Conservation (phyloP, 2,329 filamentous ascomycete genomes). For the Fusarium coicis region DNA sequence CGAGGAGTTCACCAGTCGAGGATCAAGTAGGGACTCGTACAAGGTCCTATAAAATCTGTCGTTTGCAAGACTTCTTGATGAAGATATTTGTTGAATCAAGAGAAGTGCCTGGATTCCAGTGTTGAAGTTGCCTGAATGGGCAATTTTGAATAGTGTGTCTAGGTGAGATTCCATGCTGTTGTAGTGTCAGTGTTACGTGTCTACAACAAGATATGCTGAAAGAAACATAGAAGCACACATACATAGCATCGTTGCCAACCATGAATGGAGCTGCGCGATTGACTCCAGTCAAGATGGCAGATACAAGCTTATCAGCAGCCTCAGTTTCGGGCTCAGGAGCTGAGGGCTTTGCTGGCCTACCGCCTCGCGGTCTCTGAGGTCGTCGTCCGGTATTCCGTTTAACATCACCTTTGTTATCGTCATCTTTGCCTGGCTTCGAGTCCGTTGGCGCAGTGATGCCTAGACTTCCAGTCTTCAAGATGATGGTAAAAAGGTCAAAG, state of each 20-base stretch:
- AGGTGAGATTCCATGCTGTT: slow-evolving; percentile 83
- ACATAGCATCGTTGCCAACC: slow-evolving; percentile 80
- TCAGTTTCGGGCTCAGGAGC: slow-evolving; percentile 70
- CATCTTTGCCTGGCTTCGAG: slow-evolving; percentile 51
- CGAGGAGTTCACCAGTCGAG: slow-evolving; percentile 86
- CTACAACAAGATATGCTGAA: neutral
- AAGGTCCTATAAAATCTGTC: slow-evolving; percentile 96
- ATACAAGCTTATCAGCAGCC: slow-evolving; percentile 86
- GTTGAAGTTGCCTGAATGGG: slow-evolving; percentile 98
- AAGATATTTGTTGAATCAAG: slow-evolving; percentile 91
- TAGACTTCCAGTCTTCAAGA: slow-evolving; percentile 72
- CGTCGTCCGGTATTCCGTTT: slow-evolving; percentile 25
- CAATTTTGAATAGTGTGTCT: slow-evolving; percentile 93
- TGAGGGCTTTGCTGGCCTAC: slow-evolving; percentile 31
- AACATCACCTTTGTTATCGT: slow-evolving; percentile 23
- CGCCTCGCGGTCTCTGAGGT: slow-evolving; percentile 42
- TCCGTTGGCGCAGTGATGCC: slow-evolving; percentile 58
- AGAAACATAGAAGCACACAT: neutral
- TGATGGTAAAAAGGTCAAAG: slow-evolving; percentile 85
- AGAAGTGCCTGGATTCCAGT: slow-evolving; percentile 96
- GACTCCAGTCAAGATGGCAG: slow-evolving; percentile 90
- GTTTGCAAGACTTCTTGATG: slow-evolving; percentile 80
- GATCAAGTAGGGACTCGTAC: slow-evolving; percentile 94
- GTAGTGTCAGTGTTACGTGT: slow-evolving; percentile 22
- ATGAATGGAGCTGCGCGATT: slow-evolving; percentile 97